Conservation (phyloP, 345 rosid species). For the Jatropha curcas region DNA sequence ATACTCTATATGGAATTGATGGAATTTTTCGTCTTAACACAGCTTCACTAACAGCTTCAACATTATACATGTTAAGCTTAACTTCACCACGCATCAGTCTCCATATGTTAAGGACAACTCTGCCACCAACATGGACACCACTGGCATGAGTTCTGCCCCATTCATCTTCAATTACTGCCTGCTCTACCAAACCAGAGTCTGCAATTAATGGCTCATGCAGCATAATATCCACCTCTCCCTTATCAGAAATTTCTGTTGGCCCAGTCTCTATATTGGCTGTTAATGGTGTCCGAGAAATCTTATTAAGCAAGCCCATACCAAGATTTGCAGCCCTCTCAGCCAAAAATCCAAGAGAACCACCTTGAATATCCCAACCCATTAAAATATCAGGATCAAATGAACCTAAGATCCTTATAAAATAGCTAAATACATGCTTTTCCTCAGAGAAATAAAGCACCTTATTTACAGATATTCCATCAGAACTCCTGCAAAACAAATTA, state of each 20-base stretch:
- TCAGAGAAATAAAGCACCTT: slow-evolving; percentile 55
- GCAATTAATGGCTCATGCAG: slow-evolving; percentile 40
- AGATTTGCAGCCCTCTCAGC: slow-evolving; percentile 97
- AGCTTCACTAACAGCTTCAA: slow-evolving; percentile 82
- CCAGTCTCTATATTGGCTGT: slow-evolving; percentile 34
- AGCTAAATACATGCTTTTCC: slow-evolving; percentile 62
- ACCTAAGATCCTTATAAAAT: slow-evolving; percentile 50
- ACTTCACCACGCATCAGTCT: slow-evolving; percentile 85
- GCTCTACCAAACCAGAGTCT: slow-evolving; percentile 45
- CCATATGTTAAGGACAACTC: slow-evolving; percentile 90
- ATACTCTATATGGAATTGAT: slow-evolving; percentile 55
- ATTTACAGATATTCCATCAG: slow-evolving; percentile 69
- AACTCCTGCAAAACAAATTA: slow-evolving; percentile 48
- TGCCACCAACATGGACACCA: slow-evolving; percentile 95
- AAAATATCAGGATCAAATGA: slow-evolving; percentile 79
- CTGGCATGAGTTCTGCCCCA: slow-evolving; percentile 99
- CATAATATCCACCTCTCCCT: slow-evolving; percentile 35
- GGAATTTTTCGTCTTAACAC: slow-evolving; percentile 84
- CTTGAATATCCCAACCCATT: slow-evolving; percentile 95
- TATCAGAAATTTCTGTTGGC: slow-evolving; percentile 35
- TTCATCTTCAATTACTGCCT: slow-evolving; percentile 77
- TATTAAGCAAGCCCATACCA: slow-evolving; percentile 76
- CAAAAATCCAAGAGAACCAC: slow-evolving; percentile 87
- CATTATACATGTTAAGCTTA: slow-evolving; percentile 76
- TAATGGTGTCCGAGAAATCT: slow-evolving; percentile 70